Evolutionary conservation across 306 rosid species (phyloP).

Genomic region (barrel medic (Medicago truncatula)): DNA sequence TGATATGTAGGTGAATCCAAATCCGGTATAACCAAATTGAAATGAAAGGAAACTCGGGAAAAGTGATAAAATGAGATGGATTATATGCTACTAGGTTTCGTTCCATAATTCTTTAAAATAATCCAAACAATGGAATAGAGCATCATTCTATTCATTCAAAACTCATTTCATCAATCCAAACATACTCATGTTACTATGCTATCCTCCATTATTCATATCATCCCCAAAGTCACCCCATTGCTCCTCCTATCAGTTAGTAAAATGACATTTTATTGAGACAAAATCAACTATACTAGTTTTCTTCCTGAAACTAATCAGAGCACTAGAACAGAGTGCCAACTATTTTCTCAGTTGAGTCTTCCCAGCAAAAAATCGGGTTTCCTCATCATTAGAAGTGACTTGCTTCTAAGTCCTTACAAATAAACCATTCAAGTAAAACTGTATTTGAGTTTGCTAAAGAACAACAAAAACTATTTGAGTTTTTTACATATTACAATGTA

Average conservation of each 20-base stretch:
- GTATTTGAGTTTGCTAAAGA: background rate
- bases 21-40: background rate
- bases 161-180: background rate
- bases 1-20: too few species aligned
- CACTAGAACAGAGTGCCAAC: background rate
- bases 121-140: too few species aligned
- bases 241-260: background rate
- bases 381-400: background rate
- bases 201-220: background rate
- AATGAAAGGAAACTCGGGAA: background rate
- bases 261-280: background rate
- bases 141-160: too few species aligned
- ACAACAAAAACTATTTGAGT: background rate
- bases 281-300: background rate
- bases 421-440: background rate
- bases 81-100: too few species aligned
- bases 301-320: background rate
- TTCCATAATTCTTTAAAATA: too few species aligned
- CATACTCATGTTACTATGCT: background rate
- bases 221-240: background rate
- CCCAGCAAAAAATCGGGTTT: background rate
- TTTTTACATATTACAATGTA: background rate
- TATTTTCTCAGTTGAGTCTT: background rate
- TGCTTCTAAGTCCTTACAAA: background rate
- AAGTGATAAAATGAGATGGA: background rate